Percentiles rank a stretch among this genome's conserved stretches.
Conservation (phyloP, 1,139 yeast genomes). For the Eremothecium sinecaudum region DNA sequence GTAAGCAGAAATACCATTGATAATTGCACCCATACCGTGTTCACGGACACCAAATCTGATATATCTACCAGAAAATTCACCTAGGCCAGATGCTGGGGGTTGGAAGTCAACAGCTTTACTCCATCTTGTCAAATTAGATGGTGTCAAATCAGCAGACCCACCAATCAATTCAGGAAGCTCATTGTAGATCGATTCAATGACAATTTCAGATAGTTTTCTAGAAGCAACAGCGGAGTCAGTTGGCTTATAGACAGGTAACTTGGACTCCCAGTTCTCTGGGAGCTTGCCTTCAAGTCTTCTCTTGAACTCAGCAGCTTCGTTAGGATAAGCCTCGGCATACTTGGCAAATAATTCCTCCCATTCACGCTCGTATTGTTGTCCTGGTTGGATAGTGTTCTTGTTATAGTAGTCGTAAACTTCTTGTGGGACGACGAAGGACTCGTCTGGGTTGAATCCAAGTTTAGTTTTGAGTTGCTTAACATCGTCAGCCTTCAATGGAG, state of each 20-base stretch:
- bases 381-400: conserved; percentile 48
- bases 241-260: conserved; percentile 73
- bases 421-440: conserved; percentile 69
- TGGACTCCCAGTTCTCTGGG: conserved; percentile 75
- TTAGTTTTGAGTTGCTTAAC: conserved; percentile 74
- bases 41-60: conserved; percentile 98
- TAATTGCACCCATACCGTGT: conserved; percentile 98
- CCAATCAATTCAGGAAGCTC: conserved; percentile 84
- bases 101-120: conserved; percentile 85
- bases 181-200: conserved; percentile 54
- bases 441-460: conserved; percentile 84
- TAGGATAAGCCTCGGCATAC: conserved; percentile 67
- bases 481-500: conserved; percentile 93
- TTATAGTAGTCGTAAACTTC: conserved; percentile 71
- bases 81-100: conserved; percentile 72
- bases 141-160: conserved; percentile 98
- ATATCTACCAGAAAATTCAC: conserved; percentile 88
- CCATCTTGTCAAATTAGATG: conserved; percentile 94
- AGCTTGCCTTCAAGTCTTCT: conserved; percentile 77
- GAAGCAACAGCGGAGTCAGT: conserved; percentile 81
- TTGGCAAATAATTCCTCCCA: conserved; percentile 61
- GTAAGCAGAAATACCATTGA: conserved; percentile 95
- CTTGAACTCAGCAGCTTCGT: conserved; percentile 66
- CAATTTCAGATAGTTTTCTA: conserved; percentile 88
- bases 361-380: conserved; percentile 55